Evolutionary conservation across 768 basidiomycete species (phyloP).

Genomic region (Auriscalpium orientale): DNA sequence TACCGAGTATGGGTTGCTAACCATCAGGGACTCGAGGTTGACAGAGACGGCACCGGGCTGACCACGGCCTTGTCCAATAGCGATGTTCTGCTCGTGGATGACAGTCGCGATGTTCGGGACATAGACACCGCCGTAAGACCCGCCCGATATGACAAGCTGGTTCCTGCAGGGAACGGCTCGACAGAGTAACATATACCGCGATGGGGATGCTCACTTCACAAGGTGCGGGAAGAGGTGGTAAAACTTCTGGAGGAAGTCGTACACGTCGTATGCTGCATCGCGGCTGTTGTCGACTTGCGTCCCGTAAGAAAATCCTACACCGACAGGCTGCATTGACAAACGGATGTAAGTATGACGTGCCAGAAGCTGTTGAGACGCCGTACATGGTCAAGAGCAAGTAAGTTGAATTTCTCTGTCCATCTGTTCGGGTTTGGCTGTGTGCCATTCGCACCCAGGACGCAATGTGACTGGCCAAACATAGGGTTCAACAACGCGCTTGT

Average conservation of each 20-base stretch:
- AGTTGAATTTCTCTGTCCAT: conserved; percentile 12
- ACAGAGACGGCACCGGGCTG: conserved; percentile 17
- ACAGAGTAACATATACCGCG: no score
- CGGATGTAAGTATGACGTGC: background rate
- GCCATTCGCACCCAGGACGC: conserved; percentile 18
- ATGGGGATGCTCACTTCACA: background rate
- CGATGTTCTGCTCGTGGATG: conserved; percentile 26
- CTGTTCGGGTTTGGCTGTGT: conserved; percentile 19
- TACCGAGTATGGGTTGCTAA: conserved; percentile 22
- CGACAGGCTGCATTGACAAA: conserved; percentile 22
- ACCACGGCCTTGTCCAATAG: conserved; percentile 15
- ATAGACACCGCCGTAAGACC: conserved; percentile 31
- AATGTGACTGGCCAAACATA: conserved; percentile 22
- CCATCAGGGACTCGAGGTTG: conserved; percentile 27
- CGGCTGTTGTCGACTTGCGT: conserved; percentile 26
- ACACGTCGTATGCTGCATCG: conserved; percentile 25
- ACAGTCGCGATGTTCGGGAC: conserved; percentile 30
- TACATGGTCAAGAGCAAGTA: conserved; percentile 11
- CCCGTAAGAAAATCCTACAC: conserved; percentile 30
- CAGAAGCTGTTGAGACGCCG: background rate
- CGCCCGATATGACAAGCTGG: conserved; percentile 22
- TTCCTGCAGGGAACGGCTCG: background rate
- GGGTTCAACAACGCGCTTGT: conserved; percentile 24
- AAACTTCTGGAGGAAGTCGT: conserved; percentile 32
- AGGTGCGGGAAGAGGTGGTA: conserved; percentile 21